phyloP scores from a whole-genome alignment of 2,329 filamentous ascomycete species.

The Aspergillus persii region DNA sequence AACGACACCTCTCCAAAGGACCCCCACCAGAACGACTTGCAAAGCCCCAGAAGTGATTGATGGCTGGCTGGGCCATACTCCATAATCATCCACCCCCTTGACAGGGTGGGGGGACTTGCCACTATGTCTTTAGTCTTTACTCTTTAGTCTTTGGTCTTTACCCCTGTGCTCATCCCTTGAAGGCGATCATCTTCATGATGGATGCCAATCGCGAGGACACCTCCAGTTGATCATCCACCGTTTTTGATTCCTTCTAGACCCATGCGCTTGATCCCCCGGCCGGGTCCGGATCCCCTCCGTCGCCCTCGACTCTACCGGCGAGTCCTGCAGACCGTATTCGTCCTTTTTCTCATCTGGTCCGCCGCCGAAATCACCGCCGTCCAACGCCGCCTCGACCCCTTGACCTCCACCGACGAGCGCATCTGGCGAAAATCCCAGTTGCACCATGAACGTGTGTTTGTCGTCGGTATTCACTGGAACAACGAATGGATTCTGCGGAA shows the following conservation, averaged over 20 bases:
- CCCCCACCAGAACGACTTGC: background rate
- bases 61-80: too few species aligned
- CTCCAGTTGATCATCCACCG: background rate
- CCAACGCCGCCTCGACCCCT: background rate
- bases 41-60: background rate
- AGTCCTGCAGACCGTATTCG: background rate
- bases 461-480: conserved; percentile 1
- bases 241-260: background rate
- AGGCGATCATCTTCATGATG: background rate
- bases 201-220: background rate
- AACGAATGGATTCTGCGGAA: background rate
- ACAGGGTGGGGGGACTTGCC: background rate
- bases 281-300: background rate
- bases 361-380: background rate
- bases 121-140: background rate
- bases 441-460: background rate
- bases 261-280: background rate
- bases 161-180: background rate
- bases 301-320: background rate
- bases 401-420: background rate
- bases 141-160: background rate
- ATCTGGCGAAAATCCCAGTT: background rate
- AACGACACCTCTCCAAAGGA: background rate
- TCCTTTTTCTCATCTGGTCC: background rate
- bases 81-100: background rate